Evolutionary conservation across 371 early-diverging fungal species (phyloP).

Genomic region (Umbelopsis sp.): DNA sequence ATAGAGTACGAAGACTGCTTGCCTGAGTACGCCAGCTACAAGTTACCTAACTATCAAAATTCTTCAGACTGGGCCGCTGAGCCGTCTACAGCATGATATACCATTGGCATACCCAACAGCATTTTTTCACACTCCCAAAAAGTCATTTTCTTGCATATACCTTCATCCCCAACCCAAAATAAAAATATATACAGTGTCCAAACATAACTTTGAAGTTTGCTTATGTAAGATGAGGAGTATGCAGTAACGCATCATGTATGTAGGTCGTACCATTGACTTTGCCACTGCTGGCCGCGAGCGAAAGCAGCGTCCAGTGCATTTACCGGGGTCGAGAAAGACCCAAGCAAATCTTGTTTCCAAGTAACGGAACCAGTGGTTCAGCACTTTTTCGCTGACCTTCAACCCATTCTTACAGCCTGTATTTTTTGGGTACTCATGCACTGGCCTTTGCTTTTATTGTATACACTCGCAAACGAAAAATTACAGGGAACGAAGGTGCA

Average conservation of each 20-base stretch:
- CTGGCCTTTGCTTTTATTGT: not conserved
- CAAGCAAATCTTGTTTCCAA: no score
- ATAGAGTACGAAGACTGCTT: conserved; percentile 40
- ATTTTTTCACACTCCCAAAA: no score
- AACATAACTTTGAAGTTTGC: no score
- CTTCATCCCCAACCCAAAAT: no score
- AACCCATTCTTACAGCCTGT: not conserved
- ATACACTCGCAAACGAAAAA: conserved; percentile 12
- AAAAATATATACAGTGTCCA: no score
- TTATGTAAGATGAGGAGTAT: no score
- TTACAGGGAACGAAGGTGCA: not conserved
- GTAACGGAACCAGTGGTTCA: not conserved
- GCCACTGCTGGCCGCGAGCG: no score
- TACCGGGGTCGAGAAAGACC: no score
- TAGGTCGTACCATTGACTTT: no score
- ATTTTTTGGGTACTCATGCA: conserved; percentile 9
- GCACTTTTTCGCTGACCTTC: not conserved
- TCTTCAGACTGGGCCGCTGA: not conserved
- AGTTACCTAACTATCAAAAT: conserved; percentile 24
- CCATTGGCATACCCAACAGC: no score
- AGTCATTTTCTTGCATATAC: no score
- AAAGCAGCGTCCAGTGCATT: not conserved
- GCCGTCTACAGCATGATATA: not conserved
- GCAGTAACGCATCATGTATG: no score
- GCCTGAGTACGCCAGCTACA: conserved; percentile 33